Evolutionary conservation across 2,329 filamentous ascomycete species (phyloP).

Genomic region (Fusarium nanum): DNA sequence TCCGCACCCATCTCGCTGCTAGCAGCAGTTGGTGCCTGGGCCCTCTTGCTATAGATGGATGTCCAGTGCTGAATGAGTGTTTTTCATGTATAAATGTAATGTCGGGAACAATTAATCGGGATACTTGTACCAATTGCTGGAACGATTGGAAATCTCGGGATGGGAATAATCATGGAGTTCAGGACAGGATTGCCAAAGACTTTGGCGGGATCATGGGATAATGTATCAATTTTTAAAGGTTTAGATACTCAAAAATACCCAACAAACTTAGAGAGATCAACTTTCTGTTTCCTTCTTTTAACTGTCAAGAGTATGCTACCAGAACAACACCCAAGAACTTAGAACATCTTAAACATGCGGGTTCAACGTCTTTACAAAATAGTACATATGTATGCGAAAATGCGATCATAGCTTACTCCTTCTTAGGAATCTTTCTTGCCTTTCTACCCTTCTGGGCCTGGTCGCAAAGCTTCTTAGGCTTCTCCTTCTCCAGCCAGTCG

Average conservation of each 20-base stretch:
- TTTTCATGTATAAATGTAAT: conserved; percentile 30
- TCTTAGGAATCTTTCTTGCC: conserved; percentile 57
- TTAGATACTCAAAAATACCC: conserved; percentile 26
- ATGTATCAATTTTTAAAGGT: conserved; percentile 22
- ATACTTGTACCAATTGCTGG: conserved; percentile 39
- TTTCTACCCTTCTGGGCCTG: conserved; percentile 70
- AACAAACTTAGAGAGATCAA: conserved; percentile 25
- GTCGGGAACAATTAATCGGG: conserved; percentile 37
- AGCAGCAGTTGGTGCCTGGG: conserved; percentile 56
- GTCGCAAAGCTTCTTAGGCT: conserved; percentile 75
- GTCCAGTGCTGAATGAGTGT: not conserved
- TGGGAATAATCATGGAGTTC: conserved; percentile 30
- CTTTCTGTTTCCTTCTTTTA: not conserved
- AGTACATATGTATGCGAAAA: not conserved
- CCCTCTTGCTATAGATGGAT: conserved; percentile 53
- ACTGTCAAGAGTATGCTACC: too few species aligned
- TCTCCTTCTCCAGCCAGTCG: conserved; percentile 71
- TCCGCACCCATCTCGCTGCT: conserved; percentile 57
- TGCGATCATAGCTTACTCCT: not conserved
- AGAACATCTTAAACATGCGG: not conserved
- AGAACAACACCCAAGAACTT: not conserved
- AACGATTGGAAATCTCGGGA: conserved; percentile 36
- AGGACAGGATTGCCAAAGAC: not conserved
- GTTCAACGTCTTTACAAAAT: not conserved
- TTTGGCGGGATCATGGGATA: conserved; percentile 7